Evolutionary conservation across 2,329 filamentous ascomycete genomes (phyloP).

Genomic region (Cladosporium sphaerospermum): DNA sequence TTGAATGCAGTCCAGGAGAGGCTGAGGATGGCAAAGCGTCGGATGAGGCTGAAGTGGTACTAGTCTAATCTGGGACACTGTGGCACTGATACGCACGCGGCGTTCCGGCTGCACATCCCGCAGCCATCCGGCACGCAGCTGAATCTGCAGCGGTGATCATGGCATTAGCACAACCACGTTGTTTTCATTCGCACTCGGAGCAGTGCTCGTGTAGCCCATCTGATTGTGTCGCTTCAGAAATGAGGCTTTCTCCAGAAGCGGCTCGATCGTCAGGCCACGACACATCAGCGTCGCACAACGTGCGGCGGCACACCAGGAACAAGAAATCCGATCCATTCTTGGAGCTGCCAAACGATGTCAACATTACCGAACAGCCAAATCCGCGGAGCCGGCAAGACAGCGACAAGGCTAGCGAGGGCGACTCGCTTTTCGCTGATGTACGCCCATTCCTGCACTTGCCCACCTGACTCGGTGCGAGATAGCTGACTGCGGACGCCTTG

Average conservation of each 20-base stretch:
- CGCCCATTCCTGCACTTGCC: neutral
- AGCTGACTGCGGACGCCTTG: constrained; percentile 10
- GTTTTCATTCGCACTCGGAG: too few relatives aligned
- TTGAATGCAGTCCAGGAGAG: neutral
- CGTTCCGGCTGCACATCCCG: constrained; percentile 4
- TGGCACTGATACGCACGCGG: constrained; percentile 1
- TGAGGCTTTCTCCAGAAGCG: neutral
- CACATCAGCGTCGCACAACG: constrained; percentile 7
- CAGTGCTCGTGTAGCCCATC: too few relatives aligned
- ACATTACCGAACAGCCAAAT: constrained; percentile 18
- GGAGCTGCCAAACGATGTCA: constrained; percentile 24
- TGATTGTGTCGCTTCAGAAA: too few relatives aligned
- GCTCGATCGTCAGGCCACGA: neutral
- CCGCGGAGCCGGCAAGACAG: constrained; percentile 14
- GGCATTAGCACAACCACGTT: too few relatives aligned
- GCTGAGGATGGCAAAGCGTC: neutral
- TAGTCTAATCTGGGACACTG: neutral
- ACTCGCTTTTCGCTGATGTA: constrained; percentile 16
- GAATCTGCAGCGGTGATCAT: constrained; percentile 2
- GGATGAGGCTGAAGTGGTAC: constrained; percentile 5
- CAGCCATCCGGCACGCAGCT: neutral
- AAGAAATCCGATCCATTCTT: constrained; percentile 26
- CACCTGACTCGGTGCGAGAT: neutral
- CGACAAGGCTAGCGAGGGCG: constrained; percentile 2
- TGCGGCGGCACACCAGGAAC: constrained; percentile 15